Percentiles rank a stretch among this genome's conserved stretches.
Evolutionary conservation across 1,139 yeast species (phyloP).

Genomic region (Hemisphaericaspora xylanilytica): DNA sequence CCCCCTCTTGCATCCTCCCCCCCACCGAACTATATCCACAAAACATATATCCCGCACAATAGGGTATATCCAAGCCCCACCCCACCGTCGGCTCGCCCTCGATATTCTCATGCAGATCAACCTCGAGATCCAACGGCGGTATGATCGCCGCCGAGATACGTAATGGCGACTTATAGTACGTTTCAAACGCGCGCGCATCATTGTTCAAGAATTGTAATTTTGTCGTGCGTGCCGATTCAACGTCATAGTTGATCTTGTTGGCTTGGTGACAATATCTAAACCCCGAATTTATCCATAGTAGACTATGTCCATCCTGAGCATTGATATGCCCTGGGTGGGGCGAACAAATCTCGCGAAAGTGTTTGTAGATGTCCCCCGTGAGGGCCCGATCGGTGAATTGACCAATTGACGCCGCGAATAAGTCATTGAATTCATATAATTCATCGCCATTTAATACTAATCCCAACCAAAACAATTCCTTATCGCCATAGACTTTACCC

Average conservation of each 20-base stretch:
- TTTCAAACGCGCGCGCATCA: conserved; percentile 23
- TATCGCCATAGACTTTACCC: conserved; percentile 29
- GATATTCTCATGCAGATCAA: conserved; percentile 18
- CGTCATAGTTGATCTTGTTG: conserved; percentile 18
- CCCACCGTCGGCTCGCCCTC: conserved; percentile 28
- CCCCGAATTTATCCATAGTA: conserved; percentile 35
- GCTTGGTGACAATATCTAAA: conserved; percentile 29
- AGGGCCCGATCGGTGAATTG: conserved; percentile 21
- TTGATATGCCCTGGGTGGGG: conserved; percentile 43
- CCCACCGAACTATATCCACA: conserved; percentile 43
- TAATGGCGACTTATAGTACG: conserved; percentile 26
- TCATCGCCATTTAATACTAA: conserved; percentile 32
- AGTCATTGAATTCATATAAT: conserved; percentile 25
- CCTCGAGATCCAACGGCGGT: conserved; percentile 25
- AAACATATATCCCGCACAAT: conserved; percentile 39
- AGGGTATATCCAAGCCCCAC: conserved; percentile 24
- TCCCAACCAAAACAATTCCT: conserved; percentile 32
- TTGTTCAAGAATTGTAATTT: conserved; percentile 18
- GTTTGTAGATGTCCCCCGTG: conserved; percentile 17
- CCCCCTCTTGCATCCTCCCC: conserved; percentile 23
- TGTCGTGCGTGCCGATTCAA: conserved; percentile 20
- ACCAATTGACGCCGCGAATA: conserved; percentile 29
- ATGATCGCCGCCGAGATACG: conserved; percentile 28
- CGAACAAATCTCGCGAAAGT: conserved; percentile 34
- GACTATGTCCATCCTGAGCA: conserved; percentile 25